Conservation (phyloP, 768 basidiomycete genomes). For the Leccinum boreale region DNA sequence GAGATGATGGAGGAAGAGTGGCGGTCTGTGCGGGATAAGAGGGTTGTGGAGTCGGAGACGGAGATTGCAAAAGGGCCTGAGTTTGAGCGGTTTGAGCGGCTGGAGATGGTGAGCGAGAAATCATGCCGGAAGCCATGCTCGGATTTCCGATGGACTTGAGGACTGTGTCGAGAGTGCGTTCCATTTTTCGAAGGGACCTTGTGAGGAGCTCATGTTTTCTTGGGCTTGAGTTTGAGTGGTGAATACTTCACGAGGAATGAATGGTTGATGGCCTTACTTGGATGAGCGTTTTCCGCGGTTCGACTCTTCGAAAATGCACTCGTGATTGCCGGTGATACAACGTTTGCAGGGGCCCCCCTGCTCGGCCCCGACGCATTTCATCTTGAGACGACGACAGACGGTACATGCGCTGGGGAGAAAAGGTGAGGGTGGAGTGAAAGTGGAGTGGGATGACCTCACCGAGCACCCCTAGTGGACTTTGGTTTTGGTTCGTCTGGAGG, state of each 20-base stretch:
- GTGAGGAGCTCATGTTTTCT: slow-evolving; percentile 85
- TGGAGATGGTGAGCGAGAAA: slow-evolving; percentile 80
- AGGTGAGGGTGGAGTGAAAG: slow-evolving; percentile 8
- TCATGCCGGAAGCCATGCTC: slow-evolving; percentile 70
- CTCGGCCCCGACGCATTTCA: slow-evolving; percentile 91
- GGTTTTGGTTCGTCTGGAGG: slow-evolving; percentile 60
- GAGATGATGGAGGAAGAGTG: slow-evolving; percentile 49
- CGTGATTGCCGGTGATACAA: slow-evolving; percentile 72
- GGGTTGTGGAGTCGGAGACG: slow-evolving; percentile 47
- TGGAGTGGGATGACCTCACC: slow-evolving; percentile 43
- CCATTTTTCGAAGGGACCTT: slow-evolving; percentile 85
- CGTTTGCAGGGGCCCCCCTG: slow-evolving; percentile 91
- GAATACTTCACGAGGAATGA: slow-evolving; percentile 22
- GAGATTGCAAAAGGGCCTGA: slow-evolving; percentile 55
- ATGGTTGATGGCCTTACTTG: slow-evolving; percentile 48
- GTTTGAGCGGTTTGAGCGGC: slow-evolving; percentile 45
- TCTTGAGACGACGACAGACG: slow-evolving; percentile 87
- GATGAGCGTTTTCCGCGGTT: slow-evolving; percentile 90
- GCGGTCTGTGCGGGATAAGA: slow-evolving; percentile 22
- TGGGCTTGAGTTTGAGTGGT: slow-evolving; percentile 31
- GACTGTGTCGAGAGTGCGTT: slow-evolving; percentile 88
- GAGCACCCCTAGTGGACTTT: slow-evolving; percentile 85
- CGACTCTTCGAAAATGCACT: slow-evolving; percentile 96
- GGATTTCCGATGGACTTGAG: slow-evolving; percentile 87
- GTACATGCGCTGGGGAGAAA: slow-evolving; percentile 69